Evolutionary conservation across 768 basidiomycete species (phyloP), one percentile per base, ranked within the genome.

Genomic region (Panaeolus cyanescens): DNA sequence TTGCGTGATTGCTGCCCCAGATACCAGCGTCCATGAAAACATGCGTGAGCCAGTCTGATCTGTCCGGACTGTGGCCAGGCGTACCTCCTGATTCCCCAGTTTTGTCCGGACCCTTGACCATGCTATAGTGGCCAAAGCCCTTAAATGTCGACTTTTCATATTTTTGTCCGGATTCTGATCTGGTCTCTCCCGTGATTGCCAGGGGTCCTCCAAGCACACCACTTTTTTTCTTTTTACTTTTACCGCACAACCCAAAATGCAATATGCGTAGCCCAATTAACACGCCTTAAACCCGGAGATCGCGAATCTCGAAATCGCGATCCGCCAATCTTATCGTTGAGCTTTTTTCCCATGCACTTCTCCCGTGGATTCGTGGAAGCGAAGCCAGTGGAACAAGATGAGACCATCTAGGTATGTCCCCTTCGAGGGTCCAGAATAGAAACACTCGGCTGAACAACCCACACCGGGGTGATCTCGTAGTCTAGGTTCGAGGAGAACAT

Each of bases 221-320:
- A 50, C 45, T 50, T 50, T 50, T 50, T 25, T 28, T 50, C 30
- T 50, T 50, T 50, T 50, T 50, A 50, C 45, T 50, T 50, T 50
- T 50, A 28, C 45, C 45, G 45, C 45, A 50, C 8, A 45, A 50
- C 45, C 45, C 45, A 50, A 50, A 50, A 12, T 50, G 45, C 45
- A 28, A 28, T 50, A 50, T 50, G 22, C 45, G 45, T 30, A 50
- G 45, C 45, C 25, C 45, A 28, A 50, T 28, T 50, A 50, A 50
- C 45, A 50, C 45, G 45, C 45, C 45, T 50, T 50, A 50, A 50
- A 9, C 45, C 45, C 45, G 45, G 45, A 50, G 45, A 50, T 50
- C 45, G 45, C 22, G 45, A 50, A 50, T 50, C 45, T 50, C 25
- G 45, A 50, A 50, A 50, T 50, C 45, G 45, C 45, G 45, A 50